phyloP scores from a whole-genome alignment of 2,329 filamentous ascomycete genomes.

The Orbilia brochopaga region DNA sequence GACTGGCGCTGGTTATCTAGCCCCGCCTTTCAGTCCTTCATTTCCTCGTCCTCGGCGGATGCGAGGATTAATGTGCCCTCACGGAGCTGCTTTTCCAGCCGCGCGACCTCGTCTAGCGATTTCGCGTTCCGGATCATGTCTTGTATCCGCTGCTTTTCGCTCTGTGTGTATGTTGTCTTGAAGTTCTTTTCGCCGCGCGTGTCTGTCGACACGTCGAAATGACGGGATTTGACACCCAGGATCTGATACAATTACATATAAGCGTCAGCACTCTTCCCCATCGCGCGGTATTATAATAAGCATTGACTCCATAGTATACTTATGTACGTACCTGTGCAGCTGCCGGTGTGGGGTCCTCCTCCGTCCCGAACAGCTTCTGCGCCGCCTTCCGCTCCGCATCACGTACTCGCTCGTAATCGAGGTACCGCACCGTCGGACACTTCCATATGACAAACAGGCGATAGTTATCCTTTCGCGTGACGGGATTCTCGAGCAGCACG shows the following conservation, averaged over 20 bases:
- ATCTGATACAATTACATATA: constrained; percentile 63
- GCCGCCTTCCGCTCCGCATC: constrained; percentile 79
- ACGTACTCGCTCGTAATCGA: constrained; percentile 92
- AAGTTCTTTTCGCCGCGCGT: constrained; percentile 68
- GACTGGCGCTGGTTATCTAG: constrained; percentile 1
- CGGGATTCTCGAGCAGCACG: constrained; percentile 82
- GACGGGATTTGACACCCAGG: constrained; percentile 80
- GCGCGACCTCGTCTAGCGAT: constrained; percentile 86
- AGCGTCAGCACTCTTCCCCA: constrained; percentile 1
- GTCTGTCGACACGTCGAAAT: constrained; percentile 66
- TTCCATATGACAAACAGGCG: constrained; percentile 89
- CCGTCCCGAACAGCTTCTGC: constrained; percentile 80
- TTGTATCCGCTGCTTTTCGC: constrained; percentile 83
- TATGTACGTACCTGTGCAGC: constrained; percentile 68
- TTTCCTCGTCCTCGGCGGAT: constrained; percentile 43
- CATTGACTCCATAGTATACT: too few relatives aligned
- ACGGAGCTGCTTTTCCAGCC: constrained; percentile 86
- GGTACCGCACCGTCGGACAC: constrained; percentile 81
- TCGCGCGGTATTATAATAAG: background rate
- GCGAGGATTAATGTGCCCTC: constrained; percentile 75
- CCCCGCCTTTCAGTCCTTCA: constrained; percentile 33
- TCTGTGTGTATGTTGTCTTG: constrained; percentile 82
- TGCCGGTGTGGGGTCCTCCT: constrained; percentile 76
- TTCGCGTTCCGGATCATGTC: constrained; percentile 86
- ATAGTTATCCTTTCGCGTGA: constrained; percentile 93